Evolutionary conservation across 176 grass and related monocot species (phyloP), one percentile per base, ranked within the genome.

Genomic region (Oryza punctata): DNA sequence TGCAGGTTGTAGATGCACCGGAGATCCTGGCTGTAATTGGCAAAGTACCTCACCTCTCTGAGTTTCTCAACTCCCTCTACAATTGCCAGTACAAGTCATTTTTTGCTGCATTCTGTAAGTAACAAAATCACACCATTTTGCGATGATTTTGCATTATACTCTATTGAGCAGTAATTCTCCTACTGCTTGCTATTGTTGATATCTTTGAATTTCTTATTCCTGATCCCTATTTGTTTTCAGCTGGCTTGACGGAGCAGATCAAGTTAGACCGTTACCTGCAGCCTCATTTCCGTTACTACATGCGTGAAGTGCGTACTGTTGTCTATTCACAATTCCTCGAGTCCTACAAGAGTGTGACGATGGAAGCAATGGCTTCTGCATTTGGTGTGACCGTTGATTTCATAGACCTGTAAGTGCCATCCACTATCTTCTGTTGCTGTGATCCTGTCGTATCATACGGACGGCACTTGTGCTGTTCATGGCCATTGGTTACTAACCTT

Each of bases 331-430:
- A 99, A 44, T 96, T 99, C 66, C 87, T 99, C 1, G 93, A 96
- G 82, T 99, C 97, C 18, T 96, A 99, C 91, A 99, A 99, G 75
- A 99, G 97, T 52, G 93, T 99, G 75, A 99, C 91, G 1, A 99
- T 99, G 97, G 91, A 99, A 91, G 93, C 93, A 45, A 96, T 99
- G 97, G 93, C 97, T 41, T 81, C 89, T 50, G 89, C 93, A 69
- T 99, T 96, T 86, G 93, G 97, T n/a, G 97, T 96, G 16, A 91
- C 89, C 10, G 84, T 92, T 35, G 91, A 96, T 92, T 99, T 99
- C 87, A 99, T 96, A 40, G 97, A 94, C 85, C 89, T 92, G 96
- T 99, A 89, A 99, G 89, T 88, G 33, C 24, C 70, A 65, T 45
- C 2, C 1, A 27, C n/a, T 44, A 38, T 13, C 3, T 67, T 66